These are phyloP conservation scores for Gelatoporia subvermispora DNA, from an alignment of 768 basidiomycete genomes.

Conservation along the genomic window DNA sequence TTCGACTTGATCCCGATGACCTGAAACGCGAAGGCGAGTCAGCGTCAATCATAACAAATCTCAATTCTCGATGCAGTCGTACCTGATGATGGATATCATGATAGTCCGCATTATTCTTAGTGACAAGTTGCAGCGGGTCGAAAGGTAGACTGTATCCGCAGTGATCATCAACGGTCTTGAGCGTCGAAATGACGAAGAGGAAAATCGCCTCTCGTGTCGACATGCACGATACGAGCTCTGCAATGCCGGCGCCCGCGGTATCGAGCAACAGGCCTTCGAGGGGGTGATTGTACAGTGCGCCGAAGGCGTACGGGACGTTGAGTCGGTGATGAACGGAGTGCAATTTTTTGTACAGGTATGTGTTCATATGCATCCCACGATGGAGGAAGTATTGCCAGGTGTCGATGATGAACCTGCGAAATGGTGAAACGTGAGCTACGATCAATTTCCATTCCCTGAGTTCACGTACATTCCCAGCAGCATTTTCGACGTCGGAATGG, in stretches of 20 bases:
- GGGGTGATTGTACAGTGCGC: constrained; percentile 96
- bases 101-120: constrained; percentile 89
- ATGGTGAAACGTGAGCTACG: background rate
- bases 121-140: constrained; percentile 86
- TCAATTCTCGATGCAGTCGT: constrained; percentile 15
- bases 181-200: constrained; percentile 76
- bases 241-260: constrained; percentile 70
- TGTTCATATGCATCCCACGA: constrained; percentile 86
- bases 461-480: constrained; percentile 77
- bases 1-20: constrained; percentile 90
- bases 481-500: constrained; percentile 68
- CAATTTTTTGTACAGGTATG: constrained; percentile 84
- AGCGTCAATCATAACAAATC: background rate
- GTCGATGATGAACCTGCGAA: constrained; percentile 80
- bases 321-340: constrained; percentile 95
- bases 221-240: constrained; percentile 65
- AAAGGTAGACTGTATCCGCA: constrained; percentile 88
- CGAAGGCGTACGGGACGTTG: constrained; percentile 95
- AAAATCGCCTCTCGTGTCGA: constrained; percentile 78
- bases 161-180: constrained; percentile 96
- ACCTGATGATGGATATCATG: constrained; percentile 98
- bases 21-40: constrained; percentile 25
- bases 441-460: background rate
- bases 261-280: constrained; percentile 92
- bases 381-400: constrained; percentile 99